Conservation (phyloP, 2,329 filamentous ascomycete species). For the Arthrinium phaeospermum region DNA sequence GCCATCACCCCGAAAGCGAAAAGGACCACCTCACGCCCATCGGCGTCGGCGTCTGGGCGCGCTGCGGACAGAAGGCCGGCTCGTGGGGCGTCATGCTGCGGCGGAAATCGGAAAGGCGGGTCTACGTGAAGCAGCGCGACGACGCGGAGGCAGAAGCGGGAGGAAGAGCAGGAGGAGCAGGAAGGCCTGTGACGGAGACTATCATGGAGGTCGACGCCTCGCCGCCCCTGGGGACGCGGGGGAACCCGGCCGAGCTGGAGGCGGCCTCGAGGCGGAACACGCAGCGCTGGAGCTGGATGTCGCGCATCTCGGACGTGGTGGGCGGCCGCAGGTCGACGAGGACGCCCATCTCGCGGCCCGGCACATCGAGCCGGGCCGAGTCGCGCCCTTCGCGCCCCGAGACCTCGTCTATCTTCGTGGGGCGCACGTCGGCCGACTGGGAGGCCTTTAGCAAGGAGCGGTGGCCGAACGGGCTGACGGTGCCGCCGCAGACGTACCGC, state of each 20-base stretch:
- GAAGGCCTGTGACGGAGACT: background rate
- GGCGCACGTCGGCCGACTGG: constrained; percentile 22
- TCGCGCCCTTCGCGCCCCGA: background rate
- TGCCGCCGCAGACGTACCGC: constrained; percentile 14
- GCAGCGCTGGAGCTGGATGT: constrained; percentile 23
- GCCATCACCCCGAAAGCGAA: background rate
- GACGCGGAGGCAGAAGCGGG: background rate
- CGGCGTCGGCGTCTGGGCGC: background rate
- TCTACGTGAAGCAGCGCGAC: background rate
- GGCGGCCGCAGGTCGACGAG: background rate
- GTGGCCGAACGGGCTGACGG: constrained; percentile 21
- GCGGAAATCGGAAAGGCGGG: background rate
- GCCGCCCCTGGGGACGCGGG: background rate
- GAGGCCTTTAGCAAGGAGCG: constrained; percentile 21
- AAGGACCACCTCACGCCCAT: background rate
- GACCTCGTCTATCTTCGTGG: constrained; percentile 20
- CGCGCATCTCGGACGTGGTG: constrained; percentile 17
- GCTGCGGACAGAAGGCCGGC: background rate
- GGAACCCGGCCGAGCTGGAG: constrained; percentile 23
- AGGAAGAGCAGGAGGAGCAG: background rate
- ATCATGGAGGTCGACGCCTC: background rate
- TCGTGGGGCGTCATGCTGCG: background rate
- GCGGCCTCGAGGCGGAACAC: background rate
- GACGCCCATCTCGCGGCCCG: background rate
- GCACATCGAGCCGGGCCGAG: background rate